These are phyloP conservation scores for Penicillium chermesinum DNA, from an alignment of 495 filamentous ascomycete species.

Conservation along the genomic window DNA sequence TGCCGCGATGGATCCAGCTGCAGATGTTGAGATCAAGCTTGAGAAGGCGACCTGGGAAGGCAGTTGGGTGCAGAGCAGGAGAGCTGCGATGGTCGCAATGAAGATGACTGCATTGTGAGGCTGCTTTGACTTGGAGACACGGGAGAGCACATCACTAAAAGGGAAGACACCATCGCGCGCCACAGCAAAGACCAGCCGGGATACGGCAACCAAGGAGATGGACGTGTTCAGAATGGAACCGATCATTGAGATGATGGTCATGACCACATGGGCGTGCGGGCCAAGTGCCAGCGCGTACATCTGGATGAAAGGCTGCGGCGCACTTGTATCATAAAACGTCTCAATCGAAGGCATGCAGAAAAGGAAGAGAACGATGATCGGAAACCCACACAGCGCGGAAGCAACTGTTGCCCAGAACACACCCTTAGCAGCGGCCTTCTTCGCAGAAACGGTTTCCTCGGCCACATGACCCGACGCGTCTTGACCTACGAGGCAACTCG, in stretches of 20 bases:
- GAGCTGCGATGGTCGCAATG: slow-evolving; percentile 25
- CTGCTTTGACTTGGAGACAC: slow-evolving; percentile 32
- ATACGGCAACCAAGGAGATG: slow-evolving; percentile 34
- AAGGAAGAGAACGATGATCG: slow-evolving; percentile 33
- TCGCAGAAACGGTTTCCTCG: slow-evolving; percentile 33
- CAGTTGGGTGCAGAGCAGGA: slow-evolving; percentile 33
- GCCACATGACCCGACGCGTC: slow-evolving; percentile 36
- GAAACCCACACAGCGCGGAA: slow-evolving; percentile 30
- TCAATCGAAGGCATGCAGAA: slow-evolving; percentile 35
- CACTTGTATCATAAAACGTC: slow-evolving; percentile 24
- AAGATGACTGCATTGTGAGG: slow-evolving; percentile 36
- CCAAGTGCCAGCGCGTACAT: slow-evolving; percentile 34
- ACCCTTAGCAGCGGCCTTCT: slow-evolving; percentile 34
- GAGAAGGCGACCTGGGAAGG: slow-evolving; percentile 33
- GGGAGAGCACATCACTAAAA: slow-evolving; percentile 26
- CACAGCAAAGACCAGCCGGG: slow-evolving; percentile 36
- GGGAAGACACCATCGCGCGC: slow-evolving; percentile 36
- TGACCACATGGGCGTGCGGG: slow-evolving; percentile 31
- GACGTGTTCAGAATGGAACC: slow-evolving; percentile 34
- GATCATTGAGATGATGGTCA: slow-evolving; percentile 33
- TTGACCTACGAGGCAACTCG: slow-evolving; percentile 30
- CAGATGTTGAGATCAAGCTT: slow-evolving; percentile 31
- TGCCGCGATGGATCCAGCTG: slow-evolving; percentile 32
- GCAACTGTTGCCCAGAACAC: slow-evolving; percentile 35
- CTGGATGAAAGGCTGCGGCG: slow-evolving; percentile 36